Percentiles rank a stretch among this genome's conserved stretches.
Evolutionary conservation across 768 basidiomycete species (phyloP).

Genomic region (Lactifluus pinguis): DNA sequence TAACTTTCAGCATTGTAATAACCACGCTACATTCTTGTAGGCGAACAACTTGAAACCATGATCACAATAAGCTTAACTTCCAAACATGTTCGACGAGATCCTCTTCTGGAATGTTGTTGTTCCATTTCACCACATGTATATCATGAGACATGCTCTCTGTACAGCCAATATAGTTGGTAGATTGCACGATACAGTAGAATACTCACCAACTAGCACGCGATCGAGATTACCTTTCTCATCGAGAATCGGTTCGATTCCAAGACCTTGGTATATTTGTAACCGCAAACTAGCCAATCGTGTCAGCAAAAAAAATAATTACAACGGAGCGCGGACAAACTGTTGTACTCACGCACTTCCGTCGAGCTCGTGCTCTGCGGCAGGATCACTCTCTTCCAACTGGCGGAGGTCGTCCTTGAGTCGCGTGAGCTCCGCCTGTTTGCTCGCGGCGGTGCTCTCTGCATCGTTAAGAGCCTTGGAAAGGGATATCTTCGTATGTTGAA

Average conservation of each 20-base stretch:
- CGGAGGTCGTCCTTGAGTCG: constrained; percentile 56
- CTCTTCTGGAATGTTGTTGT: background rate
- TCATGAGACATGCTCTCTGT: constrained; percentile 14
- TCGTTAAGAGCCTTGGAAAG: constrained; percentile 71
- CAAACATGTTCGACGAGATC: constrained; percentile 11
- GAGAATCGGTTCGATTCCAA: constrained; percentile 63
- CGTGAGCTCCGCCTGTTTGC: constrained; percentile 62
- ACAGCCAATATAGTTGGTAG: constrained; percentile 15
- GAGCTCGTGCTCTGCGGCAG: constrained; percentile 63
- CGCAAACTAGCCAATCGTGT: constrained; percentile 41
- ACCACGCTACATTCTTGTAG: background rate
- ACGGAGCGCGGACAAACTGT: background rate
- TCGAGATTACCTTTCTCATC: constrained; percentile 40
- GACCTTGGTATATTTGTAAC: constrained; percentile 55
- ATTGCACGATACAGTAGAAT: background rate
- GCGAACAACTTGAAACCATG: background rate
- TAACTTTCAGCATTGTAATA: background rate
- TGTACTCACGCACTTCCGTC: constrained; percentile 55
- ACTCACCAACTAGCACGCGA: constrained; percentile 67
- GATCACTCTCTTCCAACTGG: constrained; percentile 57
- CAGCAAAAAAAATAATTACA: background rate
- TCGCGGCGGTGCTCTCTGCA: constrained; percentile 52
- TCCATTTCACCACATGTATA: constrained; percentile 14
- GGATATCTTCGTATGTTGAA: constrained; percentile 53
- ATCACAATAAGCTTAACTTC: constrained; percentile 10